Evolutionary conservation across 257 asterid genomes (phyloP), one percentile per base, ranked within the genome.

Genomic region (Salvia hispanica): DNA sequence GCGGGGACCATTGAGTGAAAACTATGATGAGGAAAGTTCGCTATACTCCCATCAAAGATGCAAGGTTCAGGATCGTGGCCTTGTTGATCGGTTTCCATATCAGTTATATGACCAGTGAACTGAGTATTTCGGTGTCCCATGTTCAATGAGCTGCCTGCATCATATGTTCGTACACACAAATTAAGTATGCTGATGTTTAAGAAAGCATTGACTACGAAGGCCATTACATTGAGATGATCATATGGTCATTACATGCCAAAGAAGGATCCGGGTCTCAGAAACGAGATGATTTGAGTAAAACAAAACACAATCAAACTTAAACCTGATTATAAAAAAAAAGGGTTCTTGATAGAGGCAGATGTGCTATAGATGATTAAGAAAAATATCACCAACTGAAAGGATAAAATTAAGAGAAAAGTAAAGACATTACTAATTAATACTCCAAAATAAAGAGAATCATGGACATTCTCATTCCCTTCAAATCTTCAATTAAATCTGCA

Each of bases 51-150:
- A 43, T 88, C 82, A 70, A 83, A 78, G 67, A 87, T 61, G 80
- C 82, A 76, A 15, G 92, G 90, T 60, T 86, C 91, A 4, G 95
- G 74, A 61, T 64, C 77, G 59, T 71, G 94, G 60, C 90, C 82
- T 72, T 62, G 89, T 58, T 79, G 92, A 69, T 88, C 87, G 6
- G 81, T 53, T 79, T 83, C 95, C 69, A 76, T 51, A 64, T 87
- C 85, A 62, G 69, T 72, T 78, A 81, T 80, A 53, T 81, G 83
- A 77, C 80, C 75, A 0, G 45, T 71, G 77, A 78, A 67, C 60
- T 77, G 87, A 62, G 79, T 83, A 60, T 80, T 85, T 68, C 89
- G 78, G 59, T 91, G 91, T 71, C 86, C 95, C 99, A 94, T 91
- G 67, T 48, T 70, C 73, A 66, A 45, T 57, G 58, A 74, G 74